These are phyloP conservation scores for Amanita phalloides DNA, from an alignment of 768 basidiomycete genomes.

Conservation along the genomic window DNA sequence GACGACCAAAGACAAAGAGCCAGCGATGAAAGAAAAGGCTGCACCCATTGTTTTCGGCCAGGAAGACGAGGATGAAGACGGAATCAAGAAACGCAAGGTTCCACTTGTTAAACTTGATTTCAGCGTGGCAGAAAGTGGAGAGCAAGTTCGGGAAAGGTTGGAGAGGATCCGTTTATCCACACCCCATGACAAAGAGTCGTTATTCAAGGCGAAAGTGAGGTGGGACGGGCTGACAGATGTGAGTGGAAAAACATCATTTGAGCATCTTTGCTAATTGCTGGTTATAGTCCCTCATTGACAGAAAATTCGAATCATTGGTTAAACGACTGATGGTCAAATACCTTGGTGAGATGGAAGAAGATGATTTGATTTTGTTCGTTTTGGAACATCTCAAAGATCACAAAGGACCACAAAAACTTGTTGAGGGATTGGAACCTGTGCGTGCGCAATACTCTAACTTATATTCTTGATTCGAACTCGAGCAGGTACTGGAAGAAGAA, in stretches of 20 bases:
- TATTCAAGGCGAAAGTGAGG: slow-evolving; percentile 79
- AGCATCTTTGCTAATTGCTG: slow-evolving; percentile 10
- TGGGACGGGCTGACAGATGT: slow-evolving; percentile 92
- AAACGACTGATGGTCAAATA: slow-evolving; percentile 78
- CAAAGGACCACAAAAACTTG: slow-evolving; percentile 73
- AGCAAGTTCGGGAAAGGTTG: slow-evolving; percentile 69
- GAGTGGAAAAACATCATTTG: slow-evolving; percentile 17
- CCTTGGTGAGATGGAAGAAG: slow-evolving; percentile 87
- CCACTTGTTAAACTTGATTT: slow-evolving; percentile 89
- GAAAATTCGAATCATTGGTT: slow-evolving; percentile 79
- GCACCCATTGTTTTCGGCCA: slow-evolving; percentile 52
- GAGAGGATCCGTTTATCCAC: slow-evolving; percentile 69
- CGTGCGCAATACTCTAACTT: slow-evolving; percentile 21
- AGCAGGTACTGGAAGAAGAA: slow-evolving; percentile 87
- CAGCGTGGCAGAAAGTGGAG: slow-evolving; percentile 68
- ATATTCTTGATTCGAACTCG: slow-evolving; percentile 3
- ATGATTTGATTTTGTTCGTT: slow-evolving; percentile 90
- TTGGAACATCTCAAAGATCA: slow-evolving; percentile 89
- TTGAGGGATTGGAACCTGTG: slow-evolving; percentile 88
- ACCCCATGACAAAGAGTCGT: slow-evolving; percentile 63
- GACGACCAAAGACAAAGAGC: slow-evolving; percentile 31
- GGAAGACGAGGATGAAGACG: slow-evolving; percentile 85
- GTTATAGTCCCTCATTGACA: slow-evolving; percentile 62
- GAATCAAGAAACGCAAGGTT: slow-evolving; percentile 69
- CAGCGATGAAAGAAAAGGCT: slow-evolving; percentile 37